Conservation (phyloP, 768 basidiomycete species). For the Chalciporus piperatus region DNA sequence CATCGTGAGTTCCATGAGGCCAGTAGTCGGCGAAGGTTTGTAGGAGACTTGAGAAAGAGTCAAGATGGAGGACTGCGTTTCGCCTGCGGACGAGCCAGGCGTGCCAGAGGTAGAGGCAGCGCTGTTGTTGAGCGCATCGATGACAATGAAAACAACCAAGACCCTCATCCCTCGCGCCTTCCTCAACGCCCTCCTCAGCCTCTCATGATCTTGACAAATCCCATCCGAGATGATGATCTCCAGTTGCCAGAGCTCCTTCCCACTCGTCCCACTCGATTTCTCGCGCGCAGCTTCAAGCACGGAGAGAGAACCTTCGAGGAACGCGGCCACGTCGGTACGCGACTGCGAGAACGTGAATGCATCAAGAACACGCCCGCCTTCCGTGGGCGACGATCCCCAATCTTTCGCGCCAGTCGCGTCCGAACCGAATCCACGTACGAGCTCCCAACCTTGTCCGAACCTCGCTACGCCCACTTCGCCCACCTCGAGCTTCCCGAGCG, state of each 20-base stretch:
- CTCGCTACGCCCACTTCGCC: slow-evolving; percentile 92
- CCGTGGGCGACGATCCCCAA: slow-evolving; percentile 27
- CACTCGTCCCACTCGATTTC: slow-evolving; percentile 52
- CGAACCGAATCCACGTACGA: slow-evolving; percentile 86
- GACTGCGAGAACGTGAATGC: slow-evolving; percentile 89
- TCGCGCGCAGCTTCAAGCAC: slow-evolving; percentile 79
- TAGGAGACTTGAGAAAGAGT: slow-evolving; percentile 92
- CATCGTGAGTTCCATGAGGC: slow-evolving; percentile 83
- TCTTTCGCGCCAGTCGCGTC: slow-evolving; percentile 73
- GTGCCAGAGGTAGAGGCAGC: slow-evolving; percentile 17
- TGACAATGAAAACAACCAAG: slow-evolving; percentile 94
- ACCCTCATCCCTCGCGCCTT: slow-evolving; percentile 87
- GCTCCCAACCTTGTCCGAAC: slow-evolving; percentile 86
- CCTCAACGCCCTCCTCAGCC: slow-evolving; percentile 73
- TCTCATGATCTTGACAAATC: slow-evolving; percentile 95
- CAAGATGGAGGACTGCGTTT: slow-evolving; percentile 73
- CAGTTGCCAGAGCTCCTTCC: slow-evolving; percentile 91
- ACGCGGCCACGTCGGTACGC: slow-evolving; percentile 79
- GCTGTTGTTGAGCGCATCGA: slow-evolving; percentile 78
- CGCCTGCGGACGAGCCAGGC: slow-evolving; percentile 2
- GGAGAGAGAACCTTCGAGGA: slow-evolving; percentile 75
- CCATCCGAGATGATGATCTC: slow-evolving; percentile 99
- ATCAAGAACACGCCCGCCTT: slow-evolving; percentile 53
- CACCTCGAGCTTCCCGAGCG: slow-evolving; percentile 87
- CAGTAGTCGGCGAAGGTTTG: slow-evolving; percentile 46